These are phyloP conservation scores for Kodamaea suecica DNA, from an alignment of 1,139 yeast genomes.

Conservation along the genomic window DNA sequence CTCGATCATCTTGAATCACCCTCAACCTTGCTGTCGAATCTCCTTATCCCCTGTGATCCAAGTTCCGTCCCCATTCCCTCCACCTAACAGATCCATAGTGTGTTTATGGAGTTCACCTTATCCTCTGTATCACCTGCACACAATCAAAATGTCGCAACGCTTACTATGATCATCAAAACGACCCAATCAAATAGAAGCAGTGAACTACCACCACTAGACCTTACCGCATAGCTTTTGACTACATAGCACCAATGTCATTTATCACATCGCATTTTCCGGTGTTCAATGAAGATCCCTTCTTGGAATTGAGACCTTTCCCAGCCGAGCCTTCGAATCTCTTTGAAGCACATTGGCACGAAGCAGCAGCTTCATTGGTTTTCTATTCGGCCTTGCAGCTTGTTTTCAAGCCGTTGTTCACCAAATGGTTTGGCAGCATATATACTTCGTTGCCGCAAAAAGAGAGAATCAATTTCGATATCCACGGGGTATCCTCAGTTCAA, in stretches of 20 bases:
- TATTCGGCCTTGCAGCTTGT: constrained; percentile 39
- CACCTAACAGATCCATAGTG: too few relatives aligned
- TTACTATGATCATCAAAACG: too few relatives aligned
- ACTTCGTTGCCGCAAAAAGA: constrained; percentile 43
- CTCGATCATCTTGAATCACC: too few relatives aligned
- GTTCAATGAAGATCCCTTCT: constrained; percentile 41
- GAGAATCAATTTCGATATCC: constrained; percentile 77
- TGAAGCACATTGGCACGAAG: constrained; percentile 56
- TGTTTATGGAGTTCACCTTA: too few relatives aligned
- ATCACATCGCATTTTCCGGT: constrained; percentile 21
- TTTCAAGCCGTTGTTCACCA: constrained; percentile 33
- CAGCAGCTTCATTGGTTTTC: constrained; percentile 35
- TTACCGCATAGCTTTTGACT: not conserved
- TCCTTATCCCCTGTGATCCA: too few relatives aligned
- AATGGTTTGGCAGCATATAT: constrained; percentile 47
- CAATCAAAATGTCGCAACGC: too few relatives aligned
- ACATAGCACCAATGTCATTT: constrained; percentile 6
- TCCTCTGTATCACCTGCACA: too few relatives aligned
- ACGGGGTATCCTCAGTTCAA: constrained; percentile 85
- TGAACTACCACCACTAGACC: too few relatives aligned
- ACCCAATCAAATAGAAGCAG: too few relatives aligned
- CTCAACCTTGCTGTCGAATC: too few relatives aligned
- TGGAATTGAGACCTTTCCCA: constrained; percentile 48
- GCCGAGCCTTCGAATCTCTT: constrained; percentile 24
- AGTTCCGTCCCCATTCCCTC: too few relatives aligned